These are phyloP conservation scores for Beta corolliflora DNA, from an alignment of 179 eudicot species.

Conservation along the genomic window DNA sequence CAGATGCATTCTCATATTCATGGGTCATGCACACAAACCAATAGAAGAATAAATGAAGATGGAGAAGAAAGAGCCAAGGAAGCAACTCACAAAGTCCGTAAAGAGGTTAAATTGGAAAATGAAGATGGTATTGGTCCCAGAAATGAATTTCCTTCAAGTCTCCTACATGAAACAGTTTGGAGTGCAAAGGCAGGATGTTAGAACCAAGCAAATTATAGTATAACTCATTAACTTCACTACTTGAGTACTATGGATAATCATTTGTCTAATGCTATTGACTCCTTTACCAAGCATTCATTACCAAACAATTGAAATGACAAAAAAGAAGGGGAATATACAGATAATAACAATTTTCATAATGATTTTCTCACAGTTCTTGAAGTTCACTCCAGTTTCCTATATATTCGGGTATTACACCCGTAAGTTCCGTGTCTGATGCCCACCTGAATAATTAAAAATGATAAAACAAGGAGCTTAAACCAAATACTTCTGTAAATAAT, in stretches of 20 bases:
- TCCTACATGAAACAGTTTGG: conserved; percentile 42
- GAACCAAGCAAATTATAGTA: not conserved
- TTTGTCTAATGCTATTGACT: not conserved
- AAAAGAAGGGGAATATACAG: not conserved
- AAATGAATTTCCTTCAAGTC: conserved; percentile 79
- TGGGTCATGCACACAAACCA: too few species aligned
- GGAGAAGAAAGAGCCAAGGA: not conserved
- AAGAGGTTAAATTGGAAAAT: conserved; percentile 50
- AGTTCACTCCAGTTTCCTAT: conserved; percentile 78
- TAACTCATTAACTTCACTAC: too few species aligned
- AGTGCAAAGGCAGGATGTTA: too few species aligned
- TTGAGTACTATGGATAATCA: not conserved
- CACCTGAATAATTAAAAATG: conserved; percentile 49
- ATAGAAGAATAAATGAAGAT: too few species aligned
- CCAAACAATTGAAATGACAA: not conserved
- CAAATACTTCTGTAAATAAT: not conserved
- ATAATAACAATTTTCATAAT: not conserved
- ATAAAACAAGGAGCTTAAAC: conserved; percentile 1
- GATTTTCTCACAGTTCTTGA: conserved; percentile 50
- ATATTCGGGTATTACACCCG: conserved; percentile 70
- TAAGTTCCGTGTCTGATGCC: conserved; percentile 75
- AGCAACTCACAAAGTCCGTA: conserved; percentile 56
- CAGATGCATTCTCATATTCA: too few species aligned
- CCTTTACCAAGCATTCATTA: not conserved
- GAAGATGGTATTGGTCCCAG: conserved; percentile 66